phyloP scores from a whole-genome alignment of 2,329 filamentous ascomycete species.

The Aspergillus unguis region DNA sequence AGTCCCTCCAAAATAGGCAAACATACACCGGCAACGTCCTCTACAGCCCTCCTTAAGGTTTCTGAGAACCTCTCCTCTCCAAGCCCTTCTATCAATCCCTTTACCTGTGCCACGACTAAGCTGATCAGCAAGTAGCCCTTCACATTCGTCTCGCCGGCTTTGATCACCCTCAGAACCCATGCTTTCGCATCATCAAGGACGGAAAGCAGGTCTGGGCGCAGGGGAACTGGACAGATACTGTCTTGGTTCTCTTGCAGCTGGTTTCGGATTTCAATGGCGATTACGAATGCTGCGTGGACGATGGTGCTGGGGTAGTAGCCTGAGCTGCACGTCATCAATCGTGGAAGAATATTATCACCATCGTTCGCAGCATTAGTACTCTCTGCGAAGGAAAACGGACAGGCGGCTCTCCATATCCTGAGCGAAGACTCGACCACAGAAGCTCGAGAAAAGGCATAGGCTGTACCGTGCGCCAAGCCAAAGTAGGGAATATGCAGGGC shows the following conservation, averaged over 20 bases:
- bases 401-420: constrained; percentile 45
- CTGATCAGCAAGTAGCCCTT: constrained; percentile 50
- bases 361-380: constrained; percentile 12
- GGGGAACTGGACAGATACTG: constrained; percentile 20
- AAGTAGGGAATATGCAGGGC: constrained; percentile 32
- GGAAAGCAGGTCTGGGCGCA: constrained; percentile 28
- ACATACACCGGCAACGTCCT: constrained; percentile 28
- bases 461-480: constrained; percentile 16
- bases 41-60: constrained; percentile 38
- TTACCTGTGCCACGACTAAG: constrained; percentile 42
- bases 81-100: constrained; percentile 23
- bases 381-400: constrained; percentile 21
- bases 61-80: constrained; percentile 25
- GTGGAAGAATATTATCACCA: constrained; percentile 36
- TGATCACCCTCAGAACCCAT: constrained; percentile 43
- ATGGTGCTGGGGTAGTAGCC: constrained; percentile 22
- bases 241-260: constrained; percentile 26
- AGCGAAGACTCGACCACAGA: constrained; percentile 49
- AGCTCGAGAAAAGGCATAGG: constrained; percentile 49
- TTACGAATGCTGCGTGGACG: constrained; percentile 21
- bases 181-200: constrained; percentile 40
- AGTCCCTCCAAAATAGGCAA: constrained; percentile 25
- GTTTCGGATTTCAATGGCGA: constrained; percentile 25
- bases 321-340: constrained; percentile 39
- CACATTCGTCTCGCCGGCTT: constrained; percentile 53